Evolutionary conservation across 352 stramenopile genomes (phyloP), one percentile per base, ranked within the genome.

Genomic region (Elongisporangium prolatum): DNA sequence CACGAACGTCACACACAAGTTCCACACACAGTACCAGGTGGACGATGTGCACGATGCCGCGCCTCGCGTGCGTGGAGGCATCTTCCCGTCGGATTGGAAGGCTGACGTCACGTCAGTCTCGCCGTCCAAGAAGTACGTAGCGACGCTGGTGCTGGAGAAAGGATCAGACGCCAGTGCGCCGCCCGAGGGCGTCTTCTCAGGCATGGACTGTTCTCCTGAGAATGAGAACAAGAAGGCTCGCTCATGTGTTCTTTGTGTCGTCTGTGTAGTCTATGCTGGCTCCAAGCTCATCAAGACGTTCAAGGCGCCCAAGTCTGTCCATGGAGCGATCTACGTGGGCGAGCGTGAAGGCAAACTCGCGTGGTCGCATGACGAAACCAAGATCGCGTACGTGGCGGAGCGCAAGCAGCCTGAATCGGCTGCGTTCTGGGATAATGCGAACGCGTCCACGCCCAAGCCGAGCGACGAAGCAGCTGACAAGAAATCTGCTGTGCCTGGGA

Each of bases 351-450:
- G 86, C n/a, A 78, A 77, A 9, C 65, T 91, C 21, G 68, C 71
- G 10, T 96, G 84, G 84, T 89, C 77, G 10, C 60, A 86, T 47
- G 84, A 93, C 51, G 86, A 96, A 59, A 75, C 69, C 16, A 70
- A 54, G 2, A 72, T 96, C 51, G 82, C 70, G 25, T 96, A 93
- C 67, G 65, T 94, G 13, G 84, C 84, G 0, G 86, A 93, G 68
- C 86, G 84, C 55, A 87, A 86, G 50, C 21, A 60, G 6, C 3
- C 53, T 9, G 77, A 89, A 17, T 74, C 69, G 13, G 60, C 62
- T 20, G 56, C 74, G 16, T 89, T 89, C 54, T 91, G 68, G 60
- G 69, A 77, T 24, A 84, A 88, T 47, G 67, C 80, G 5, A 89
- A 90, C 56, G 71, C 21, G 24, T 64, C 63, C 17, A 75, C 77